Percentiles rank a stretch among this genome's conserved stretches.
phyloP scores from a whole-genome alignment of 1,139 yeast species.

The Hemisphaericaspora xylofermentans region DNA sequence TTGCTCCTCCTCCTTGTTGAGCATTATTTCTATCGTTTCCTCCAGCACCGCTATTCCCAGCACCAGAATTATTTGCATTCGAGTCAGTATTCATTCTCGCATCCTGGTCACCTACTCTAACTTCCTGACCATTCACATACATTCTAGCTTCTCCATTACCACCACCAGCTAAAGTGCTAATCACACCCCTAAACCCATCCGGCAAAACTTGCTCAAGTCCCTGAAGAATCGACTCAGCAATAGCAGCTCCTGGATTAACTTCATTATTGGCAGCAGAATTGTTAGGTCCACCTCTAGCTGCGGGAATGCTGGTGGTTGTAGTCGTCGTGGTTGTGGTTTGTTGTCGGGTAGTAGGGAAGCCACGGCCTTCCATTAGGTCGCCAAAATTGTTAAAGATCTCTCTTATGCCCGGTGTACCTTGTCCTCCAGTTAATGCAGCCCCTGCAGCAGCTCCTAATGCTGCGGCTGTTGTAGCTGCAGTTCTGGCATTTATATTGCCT shows the following conservation, averaged over 20 bases:
- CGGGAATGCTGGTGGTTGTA: neutral
- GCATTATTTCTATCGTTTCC: neutral
- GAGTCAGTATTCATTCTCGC: no score
- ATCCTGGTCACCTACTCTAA: neutral
- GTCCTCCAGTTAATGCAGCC: neutral
- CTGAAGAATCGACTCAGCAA: slow-evolving; percentile 3
- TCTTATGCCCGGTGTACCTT: slow-evolving; percentile 15
- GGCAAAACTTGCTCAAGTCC: slow-evolving; percentile 5
- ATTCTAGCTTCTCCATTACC: slow-evolving; percentile 7
- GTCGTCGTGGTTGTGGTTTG: no score
- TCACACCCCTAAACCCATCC: slow-evolving; percentile 2
- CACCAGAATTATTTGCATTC: neutral
- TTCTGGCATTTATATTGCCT: no score
- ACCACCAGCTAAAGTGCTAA: slow-evolving; percentile 1
- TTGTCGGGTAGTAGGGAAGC: neutral
- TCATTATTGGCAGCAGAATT: neutral
- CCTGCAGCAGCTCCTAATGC: neutral
- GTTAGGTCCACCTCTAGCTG: neutral
- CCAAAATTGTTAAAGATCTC: slow-evolving; percentile 26
- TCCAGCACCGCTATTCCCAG: neutral
- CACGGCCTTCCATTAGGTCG: slow-evolving; percentile 18
- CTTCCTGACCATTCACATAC: slow-evolving; percentile 10
- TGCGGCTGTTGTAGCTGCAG: no score
- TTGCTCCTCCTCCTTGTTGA: neutral
- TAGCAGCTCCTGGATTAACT: neutral